phyloP scores from a whole-genome alignment of 2,329 filamentous ascomycete genomes.

The Periconia macrospinosa region DNA sequence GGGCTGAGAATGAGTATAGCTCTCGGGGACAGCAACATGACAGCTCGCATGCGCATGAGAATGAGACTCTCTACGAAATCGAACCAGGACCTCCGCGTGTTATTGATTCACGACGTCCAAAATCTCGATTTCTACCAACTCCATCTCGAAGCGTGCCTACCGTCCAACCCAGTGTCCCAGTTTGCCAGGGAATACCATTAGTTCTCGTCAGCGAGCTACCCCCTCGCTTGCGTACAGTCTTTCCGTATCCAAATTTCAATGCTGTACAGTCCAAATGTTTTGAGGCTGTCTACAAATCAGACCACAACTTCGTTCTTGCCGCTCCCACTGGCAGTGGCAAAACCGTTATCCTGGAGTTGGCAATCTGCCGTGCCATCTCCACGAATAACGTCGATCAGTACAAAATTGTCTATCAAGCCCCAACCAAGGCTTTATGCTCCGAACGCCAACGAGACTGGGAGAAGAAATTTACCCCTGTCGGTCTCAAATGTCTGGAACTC shows the following conservation, averaged over 20 bases:
- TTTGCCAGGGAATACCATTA: conserved; percentile 63
- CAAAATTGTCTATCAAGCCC: conserved; percentile 84
- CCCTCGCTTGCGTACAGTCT: conserved; percentile 69
- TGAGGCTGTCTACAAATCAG: conserved; percentile 62
- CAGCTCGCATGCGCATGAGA: not conserved
- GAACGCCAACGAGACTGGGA: conserved; percentile 79
- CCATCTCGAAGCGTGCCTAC: not conserved
- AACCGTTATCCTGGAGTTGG: conserved; percentile 78
- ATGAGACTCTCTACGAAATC: not conserved
- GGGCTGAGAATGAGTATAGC: conserved; percentile 5
- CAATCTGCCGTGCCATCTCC: conserved; percentile 72
- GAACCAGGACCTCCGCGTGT: not conserved
- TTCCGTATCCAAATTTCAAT: conserved; percentile 77
- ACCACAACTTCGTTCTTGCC: conserved; percentile 77
- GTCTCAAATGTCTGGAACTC: conserved; percentile 72
- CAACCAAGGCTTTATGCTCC: conserved; percentile 79
- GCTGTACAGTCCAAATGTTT: conserved; percentile 83
- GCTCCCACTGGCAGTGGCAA: conserved; percentile 87
- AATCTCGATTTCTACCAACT: not conserved
- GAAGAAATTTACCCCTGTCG: conserved; percentile 69
- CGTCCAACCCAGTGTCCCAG: conserved; percentile 25
- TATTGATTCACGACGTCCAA: not conserved
- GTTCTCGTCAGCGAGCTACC: conserved; percentile 64
- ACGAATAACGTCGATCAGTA: conserved; percentile 61
- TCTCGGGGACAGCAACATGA: not conserved